phyloP scores from a whole-genome alignment of 139 green algal species.

The Chlamydomonas sphaeroides region DNA sequence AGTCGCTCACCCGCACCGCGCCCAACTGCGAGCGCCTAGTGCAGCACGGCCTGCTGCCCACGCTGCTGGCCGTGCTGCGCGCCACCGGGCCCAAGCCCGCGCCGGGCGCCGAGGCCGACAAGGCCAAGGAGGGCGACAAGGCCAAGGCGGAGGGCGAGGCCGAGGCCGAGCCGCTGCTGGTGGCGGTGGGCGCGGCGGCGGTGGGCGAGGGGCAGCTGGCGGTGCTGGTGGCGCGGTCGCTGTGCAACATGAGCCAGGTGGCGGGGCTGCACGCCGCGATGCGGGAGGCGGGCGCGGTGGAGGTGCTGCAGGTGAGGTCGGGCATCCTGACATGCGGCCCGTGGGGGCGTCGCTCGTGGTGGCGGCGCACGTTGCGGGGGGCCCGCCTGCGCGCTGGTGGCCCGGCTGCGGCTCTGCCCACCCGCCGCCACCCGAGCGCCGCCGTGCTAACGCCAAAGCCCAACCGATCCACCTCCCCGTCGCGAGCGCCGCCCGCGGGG shows the following conservation, averaged over 20 bases:
- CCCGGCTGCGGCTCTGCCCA: no score
- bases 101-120: no score
- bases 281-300: conserved; percentile 18
- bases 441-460: no score
- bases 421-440: no score
- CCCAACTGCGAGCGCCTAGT: conserved; percentile 32
- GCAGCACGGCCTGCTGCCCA: conserved; percentile 34
- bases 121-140: background rate
- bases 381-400: no score
- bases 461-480: no score
- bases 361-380: no score
- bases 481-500: no score
- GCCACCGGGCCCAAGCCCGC: no score
- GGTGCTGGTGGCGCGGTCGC: conserved; percentile 20
- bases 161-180: no score
- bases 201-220: background rate
- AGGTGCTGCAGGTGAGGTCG: conserved; percentile 6
- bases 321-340: no score
- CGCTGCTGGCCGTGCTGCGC: conserved; percentile 21
- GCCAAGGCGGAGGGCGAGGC: background rate
- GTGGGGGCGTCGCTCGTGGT: no score
- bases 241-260: conserved; percentile 29
- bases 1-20: conserved; percentile 16
- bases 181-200: background rate
- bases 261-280: conserved; percentile 14